These are phyloP conservation scores for Lachancea fermentati DNA, from an alignment of 805 yeast species.

Conservation along the genomic window DNA sequence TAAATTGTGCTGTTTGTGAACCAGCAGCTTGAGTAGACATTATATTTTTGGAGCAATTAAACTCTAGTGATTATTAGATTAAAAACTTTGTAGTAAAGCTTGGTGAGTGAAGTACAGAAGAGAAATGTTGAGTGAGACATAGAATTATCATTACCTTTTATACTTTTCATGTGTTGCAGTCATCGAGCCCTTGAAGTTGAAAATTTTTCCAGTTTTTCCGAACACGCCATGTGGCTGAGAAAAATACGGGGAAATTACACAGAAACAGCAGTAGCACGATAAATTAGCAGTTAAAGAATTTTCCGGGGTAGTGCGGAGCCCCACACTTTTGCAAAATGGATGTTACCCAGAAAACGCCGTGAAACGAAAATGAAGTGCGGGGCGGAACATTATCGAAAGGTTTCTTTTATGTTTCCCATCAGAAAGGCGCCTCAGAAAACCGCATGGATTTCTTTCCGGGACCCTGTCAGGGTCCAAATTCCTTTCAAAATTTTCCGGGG, in stretches of 20 bases:
- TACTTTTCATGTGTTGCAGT: too few species aligned
- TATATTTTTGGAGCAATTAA: not conserved
- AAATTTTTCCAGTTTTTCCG: too few species aligned
- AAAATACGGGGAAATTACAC: not conserved
- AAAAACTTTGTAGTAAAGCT: not conserved
- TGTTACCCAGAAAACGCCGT: not conserved
- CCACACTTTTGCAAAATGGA: not conserved
- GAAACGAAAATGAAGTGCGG: not conserved
- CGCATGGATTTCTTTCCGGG: too few species aligned
- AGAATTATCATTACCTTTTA: not conserved
- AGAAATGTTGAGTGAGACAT: not conserved
- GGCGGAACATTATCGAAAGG: not conserved
- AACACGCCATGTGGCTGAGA: too few species aligned
- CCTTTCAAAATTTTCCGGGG: too few species aligned
- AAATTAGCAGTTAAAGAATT: not conserved
- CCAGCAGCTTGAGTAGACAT: slow-evolving; percentile 6
- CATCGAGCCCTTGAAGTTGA: too few species aligned
- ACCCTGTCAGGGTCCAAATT: too few species aligned
- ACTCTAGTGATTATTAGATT: not conserved
- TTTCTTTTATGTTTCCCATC: not conserved
- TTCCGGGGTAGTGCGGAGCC: not conserved
- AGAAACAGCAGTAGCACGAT: not conserved
- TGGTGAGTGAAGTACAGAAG: not conserved
- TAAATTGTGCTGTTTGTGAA: slow-evolving; percentile 8
- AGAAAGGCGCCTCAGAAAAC: too few species aligned